Evolutionary conservation across 768 basidiomycete genomes (phyloP).

Genomic region (Coprinellus aureogranulatus): DNA sequence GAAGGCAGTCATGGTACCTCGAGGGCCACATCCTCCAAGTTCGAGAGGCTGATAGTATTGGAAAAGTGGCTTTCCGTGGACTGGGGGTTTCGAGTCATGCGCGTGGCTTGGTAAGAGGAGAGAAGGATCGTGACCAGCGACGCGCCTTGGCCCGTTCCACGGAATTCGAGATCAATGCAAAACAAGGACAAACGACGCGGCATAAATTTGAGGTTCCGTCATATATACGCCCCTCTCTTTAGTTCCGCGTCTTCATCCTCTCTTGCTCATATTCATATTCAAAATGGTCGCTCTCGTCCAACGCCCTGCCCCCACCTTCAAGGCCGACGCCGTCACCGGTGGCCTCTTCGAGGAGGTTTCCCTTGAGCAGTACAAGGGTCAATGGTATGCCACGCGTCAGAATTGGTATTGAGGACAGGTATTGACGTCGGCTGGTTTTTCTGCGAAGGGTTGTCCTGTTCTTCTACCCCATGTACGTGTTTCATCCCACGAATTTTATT

Average conservation of each 20-base stretch:
- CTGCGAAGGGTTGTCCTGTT: conserved; percentile 79
- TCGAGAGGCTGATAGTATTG: too few relatives aligned
- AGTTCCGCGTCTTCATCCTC: not conserved
- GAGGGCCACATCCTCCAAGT: too few relatives aligned
- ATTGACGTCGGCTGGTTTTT: conserved; percentile 5
- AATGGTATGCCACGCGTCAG: conserved; percentile 60
- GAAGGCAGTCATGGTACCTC: too few relatives aligned
- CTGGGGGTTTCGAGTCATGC: not conserved
- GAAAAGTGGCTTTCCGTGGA: too few relatives aligned
- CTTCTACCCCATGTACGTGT: conserved; percentile 87
- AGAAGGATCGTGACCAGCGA: not conserved
- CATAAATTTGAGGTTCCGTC: not conserved
- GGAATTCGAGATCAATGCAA: not conserved
- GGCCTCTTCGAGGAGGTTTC: conserved; percentile 77
- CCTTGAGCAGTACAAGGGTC: conserved; percentile 68
- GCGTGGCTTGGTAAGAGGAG: not conserved
- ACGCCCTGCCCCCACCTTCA: conserved; percentile 83
- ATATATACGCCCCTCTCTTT: not conserved
- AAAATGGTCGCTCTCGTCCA: conserved; percentile 67
- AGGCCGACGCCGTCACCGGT: conserved; percentile 68
- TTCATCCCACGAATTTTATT: not conserved
- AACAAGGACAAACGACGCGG: conserved; percentile 5
- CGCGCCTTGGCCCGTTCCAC: not conserved
- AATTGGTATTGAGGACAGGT: conserved; percentile 1
- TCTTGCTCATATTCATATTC: not conserved